phyloP scores from a whole-genome alignment of 768 basidiomycete species.

The Russula sp. region DNA sequence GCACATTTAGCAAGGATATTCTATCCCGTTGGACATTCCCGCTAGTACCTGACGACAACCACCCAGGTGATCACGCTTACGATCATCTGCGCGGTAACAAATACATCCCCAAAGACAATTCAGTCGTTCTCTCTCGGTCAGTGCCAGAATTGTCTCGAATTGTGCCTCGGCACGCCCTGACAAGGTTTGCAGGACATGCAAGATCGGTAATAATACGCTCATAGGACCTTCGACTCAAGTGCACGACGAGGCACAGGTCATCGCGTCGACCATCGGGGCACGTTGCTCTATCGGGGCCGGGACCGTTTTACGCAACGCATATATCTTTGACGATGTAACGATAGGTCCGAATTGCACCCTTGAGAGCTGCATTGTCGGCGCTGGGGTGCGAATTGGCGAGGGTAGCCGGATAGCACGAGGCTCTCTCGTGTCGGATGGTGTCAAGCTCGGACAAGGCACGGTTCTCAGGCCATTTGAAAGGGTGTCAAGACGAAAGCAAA shows the following conservation, averaged over 20 bases:
- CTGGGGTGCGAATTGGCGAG: constrained; percentile 65
- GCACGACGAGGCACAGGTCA: constrained; percentile 57
- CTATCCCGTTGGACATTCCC: constrained; percentile 93
- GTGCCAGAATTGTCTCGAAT: constrained; percentile 23
- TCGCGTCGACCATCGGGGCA: constrained; percentile 71
- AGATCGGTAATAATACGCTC: constrained; percentile 73
- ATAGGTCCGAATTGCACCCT: constrained; percentile 70
- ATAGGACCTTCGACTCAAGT: constrained; percentile 77
- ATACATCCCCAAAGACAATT: constrained; percentile 76
- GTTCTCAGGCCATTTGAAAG: constrained; percentile 62
- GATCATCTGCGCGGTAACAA: constrained; percentile 85
- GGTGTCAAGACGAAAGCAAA: constrained; percentile 50
- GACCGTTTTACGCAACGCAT: constrained; percentile 65
- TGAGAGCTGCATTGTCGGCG: constrained; percentile 74
- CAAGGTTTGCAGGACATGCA: constrained; percentile 59
- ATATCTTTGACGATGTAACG: constrained; percentile 73
- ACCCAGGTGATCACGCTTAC: constrained; percentile 76
- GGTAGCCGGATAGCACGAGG: constrained; percentile 64
- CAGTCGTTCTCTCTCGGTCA: constrained; percentile 80
- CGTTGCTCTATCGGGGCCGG: constrained; percentile 68
- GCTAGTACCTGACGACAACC: constrained; percentile 89
- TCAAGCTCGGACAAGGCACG: constrained; percentile 70
- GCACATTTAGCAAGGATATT: constrained; percentile 71
- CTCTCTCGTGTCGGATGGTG: constrained; percentile 76
- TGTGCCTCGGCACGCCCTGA: not conserved